Evolutionary conservation across 345 rosid species (phyloP), one percentile per base, ranked within the genome.

Genomic region (Lumnitzera racemosa): DNA sequence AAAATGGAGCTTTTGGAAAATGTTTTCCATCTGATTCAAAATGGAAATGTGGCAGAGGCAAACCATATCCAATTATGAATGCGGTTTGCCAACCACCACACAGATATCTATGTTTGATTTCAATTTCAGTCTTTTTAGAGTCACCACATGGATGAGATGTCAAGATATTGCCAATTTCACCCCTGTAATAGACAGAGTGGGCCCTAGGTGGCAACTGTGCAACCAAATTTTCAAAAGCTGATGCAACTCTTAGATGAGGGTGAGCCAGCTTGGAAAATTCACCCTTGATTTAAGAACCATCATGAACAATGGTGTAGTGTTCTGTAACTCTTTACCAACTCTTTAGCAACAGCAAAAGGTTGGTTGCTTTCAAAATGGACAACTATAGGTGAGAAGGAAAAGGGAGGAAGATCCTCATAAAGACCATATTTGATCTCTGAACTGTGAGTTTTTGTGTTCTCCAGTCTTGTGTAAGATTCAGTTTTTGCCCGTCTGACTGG

Each of bases 1-100:
- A 90, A 46, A 88, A 84, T 64, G 87, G 67, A 72, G 86, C 69
- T 65, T 84, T 83, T 17, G 90, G 75, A 76, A 81, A 86, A 48
- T 85, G 88, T 56, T 80, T 88, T 61, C 92, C 96, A 66, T 79
- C 91, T 49, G 82, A 84, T 59, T 79, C 76, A 61, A 88, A 90
- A 70, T 90, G 67, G 62, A 83, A 90, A 72, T 90, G 96, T 49
- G 73, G 65, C 59, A 94, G 96, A 49, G 96, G 99, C 81, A 90
- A 80, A 61, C 95, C 83, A 67, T 94, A 94, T 43, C 97, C 97
- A 57, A 94, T 88, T 27, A 97, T 94, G 71, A 94, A 94, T 46
- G 90, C 81, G 24, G 97, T 95, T 73, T 73, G 83, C 96, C 96
- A 95, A 64, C 99, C 99, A 60, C 97, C 99, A 76, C 90, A 86